Conservation (phyloP, 352 stramenopile genomes). For the Aphanomyces astaci region DNA sequence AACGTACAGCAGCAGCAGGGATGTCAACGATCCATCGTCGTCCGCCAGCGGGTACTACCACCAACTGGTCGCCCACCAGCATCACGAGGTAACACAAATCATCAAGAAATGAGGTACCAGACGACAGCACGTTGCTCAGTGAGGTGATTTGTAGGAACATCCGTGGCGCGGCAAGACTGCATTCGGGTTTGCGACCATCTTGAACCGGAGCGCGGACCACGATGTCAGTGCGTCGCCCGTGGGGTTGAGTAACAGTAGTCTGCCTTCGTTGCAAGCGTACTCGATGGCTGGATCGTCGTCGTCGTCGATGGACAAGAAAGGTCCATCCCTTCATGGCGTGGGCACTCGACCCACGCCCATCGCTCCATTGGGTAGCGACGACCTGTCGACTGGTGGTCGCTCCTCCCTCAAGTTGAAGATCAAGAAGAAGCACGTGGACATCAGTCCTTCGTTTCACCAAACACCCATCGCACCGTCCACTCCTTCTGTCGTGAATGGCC, state of each 20-base stretch:
- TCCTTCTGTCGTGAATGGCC: neutral
- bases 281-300: constrained; percentile 31
- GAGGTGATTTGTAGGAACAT: constrained; percentile 35
- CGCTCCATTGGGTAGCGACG: neutral
- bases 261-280: constrained; percentile 71
- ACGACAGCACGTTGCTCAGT: constrained; percentile 24
- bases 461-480: neutral
- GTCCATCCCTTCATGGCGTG: constrained; percentile 25
- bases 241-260: constrained; percentile 19
- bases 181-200: constrained; percentile 74
- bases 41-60: neutral
- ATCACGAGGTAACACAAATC: neutral
- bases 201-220: constrained; percentile 41
- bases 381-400: neutral
- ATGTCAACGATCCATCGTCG: neutral
- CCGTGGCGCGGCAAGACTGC: constrained; percentile 54
- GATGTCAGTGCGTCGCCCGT: neutral
- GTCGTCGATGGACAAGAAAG: constrained; percentile 48
- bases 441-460: constrained; percentile 7
- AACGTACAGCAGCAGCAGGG: neutral
- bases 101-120: too few species aligned
- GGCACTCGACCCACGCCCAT: constrained; percentile 32
- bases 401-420: constrained; percentile 22
- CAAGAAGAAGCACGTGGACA: constrained; percentile 26
- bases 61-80: neutral